A percentile compares a stretch with the other conserved stretches of the same genome.
Evolutionary conservation across 129 eudicot genomes (phyloP).

Genomic region (Smallanthus sonchifolius): DNA sequence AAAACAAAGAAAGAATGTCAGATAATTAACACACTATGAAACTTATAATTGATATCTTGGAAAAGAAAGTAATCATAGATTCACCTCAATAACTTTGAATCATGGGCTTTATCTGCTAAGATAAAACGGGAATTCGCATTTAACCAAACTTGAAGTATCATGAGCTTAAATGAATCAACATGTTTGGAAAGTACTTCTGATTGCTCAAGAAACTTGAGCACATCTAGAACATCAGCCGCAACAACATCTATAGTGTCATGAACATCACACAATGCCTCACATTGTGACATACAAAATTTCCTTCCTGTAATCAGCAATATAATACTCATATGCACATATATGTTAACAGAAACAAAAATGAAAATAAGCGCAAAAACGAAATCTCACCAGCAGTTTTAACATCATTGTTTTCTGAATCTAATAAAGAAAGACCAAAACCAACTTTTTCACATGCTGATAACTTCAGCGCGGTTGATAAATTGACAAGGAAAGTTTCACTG

Average conservation of each 20-base stretch:
- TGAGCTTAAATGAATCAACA: slow-evolving; percentile 58
- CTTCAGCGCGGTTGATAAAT: slow-evolving; percentile 43
- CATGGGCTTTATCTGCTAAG: slow-evolving; percentile 20
- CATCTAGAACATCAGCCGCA: slow-evolving; percentile 40
- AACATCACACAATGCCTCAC: slow-evolving; percentile 38
- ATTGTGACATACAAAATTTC: slow-evolving; percentile 53
- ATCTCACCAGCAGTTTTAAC: slow-evolving; percentile 48
- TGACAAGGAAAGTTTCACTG: slow-evolving; percentile 21
- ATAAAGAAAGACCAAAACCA: slow-evolving; percentile 56
- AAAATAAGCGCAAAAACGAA: neutral
- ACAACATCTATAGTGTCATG: slow-evolving; percentile 26
- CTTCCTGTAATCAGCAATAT: slow-evolving; percentile 49
- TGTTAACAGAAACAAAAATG: neutral
- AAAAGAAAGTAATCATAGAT: neutral
- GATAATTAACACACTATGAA: neutral
- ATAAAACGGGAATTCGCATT: slow-evolving; percentile 36
- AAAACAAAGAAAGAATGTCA: neutral
- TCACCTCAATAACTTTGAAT: neutral
- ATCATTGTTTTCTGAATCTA: slow-evolving; percentile 47
- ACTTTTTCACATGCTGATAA: slow-evolving; percentile 53
- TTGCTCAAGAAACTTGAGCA: slow-evolving; percentile 51
- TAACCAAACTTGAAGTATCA: slow-evolving; percentile 41
- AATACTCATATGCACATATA: neutral
- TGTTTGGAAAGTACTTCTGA: slow-evolving; percentile 57
- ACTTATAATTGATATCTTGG: neutral